phyloP scores from a whole-genome alignment of 2,329 filamentous ascomycete species.

The Clonostachys solani region DNA sequence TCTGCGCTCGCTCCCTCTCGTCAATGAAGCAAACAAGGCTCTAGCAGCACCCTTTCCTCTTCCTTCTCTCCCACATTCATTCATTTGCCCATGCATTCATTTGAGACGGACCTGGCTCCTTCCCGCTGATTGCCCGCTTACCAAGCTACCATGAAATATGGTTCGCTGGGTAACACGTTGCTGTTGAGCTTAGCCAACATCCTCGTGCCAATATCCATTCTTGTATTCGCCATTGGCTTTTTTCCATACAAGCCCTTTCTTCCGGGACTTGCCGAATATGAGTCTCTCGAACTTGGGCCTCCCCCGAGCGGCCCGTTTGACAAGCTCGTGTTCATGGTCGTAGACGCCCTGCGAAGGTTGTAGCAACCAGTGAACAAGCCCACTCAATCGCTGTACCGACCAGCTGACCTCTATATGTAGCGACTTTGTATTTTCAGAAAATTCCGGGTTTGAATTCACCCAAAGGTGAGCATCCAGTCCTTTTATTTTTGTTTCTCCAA shows the following conservation, averaged over 20 bases:
- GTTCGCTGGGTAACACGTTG: conserved; percentile 23
- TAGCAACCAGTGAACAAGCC: conserved; percentile 8
- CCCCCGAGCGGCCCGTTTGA: conserved; percentile 72
- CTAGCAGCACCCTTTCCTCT: background rate
- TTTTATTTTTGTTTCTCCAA: background rate
- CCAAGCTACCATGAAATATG: conserved; percentile 11
- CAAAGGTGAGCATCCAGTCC: conserved; percentile 21
- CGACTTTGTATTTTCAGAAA: conserved; percentile 84
- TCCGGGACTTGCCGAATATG: conserved; percentile 73
- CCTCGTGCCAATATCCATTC: conserved; percentile 69
- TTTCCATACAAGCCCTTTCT: conserved; percentile 97
- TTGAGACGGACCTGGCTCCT: background rate
- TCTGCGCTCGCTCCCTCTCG: background rate
- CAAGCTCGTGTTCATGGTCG: conserved; percentile 93
- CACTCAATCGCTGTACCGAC: background rate
- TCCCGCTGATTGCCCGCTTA: background rate
- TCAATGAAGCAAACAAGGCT: background rate
- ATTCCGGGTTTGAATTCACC: conserved; percentile 81
- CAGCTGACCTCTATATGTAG: conserved; percentile 34
- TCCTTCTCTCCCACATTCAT: background rate
- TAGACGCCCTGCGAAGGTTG: conserved; percentile 87
- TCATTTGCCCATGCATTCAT: background rate
- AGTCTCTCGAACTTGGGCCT: conserved; percentile 46
- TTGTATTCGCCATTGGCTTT: conserved; percentile 84
- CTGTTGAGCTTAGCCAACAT: conserved; percentile 67